Evolutionary conservation across 495 filamentous ascomycete genomes (phyloP).

Genomic region (Platismatia glauca): DNA sequence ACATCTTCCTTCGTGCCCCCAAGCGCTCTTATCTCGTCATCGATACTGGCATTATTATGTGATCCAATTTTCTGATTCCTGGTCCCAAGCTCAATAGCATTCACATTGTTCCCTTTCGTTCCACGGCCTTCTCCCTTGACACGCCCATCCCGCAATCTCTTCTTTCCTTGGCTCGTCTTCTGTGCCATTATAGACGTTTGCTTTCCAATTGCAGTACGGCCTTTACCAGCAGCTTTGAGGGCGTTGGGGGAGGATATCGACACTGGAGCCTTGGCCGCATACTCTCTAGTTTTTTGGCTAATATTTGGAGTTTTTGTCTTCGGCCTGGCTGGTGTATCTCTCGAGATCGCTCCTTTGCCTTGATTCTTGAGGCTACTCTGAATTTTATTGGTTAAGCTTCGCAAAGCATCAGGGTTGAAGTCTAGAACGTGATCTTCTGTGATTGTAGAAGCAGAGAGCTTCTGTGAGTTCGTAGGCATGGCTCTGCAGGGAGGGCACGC

Average conservation of each 20-base stretch:
- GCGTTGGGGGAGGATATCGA: neutral
- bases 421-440: slow-evolving; percentile 16
- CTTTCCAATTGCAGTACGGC: neutral
- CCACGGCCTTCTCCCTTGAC: slow-evolving; percentile 9
- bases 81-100: slow-evolving; percentile 1
- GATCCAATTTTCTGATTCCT: neutral
- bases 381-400: slow-evolving; percentile 19
- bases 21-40: slow-evolving; percentile 60
- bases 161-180: slow-evolving; percentile 19
- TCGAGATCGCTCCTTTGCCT: neutral
- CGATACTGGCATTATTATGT: neutral
- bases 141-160: slow-evolving; percentile 21
- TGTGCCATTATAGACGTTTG: neutral
- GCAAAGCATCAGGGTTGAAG: slow-evolving; percentile 20
- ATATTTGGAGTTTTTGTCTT: neutral
- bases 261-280: neutral
- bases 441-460: neutral
- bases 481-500: neutral
- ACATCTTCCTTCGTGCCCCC: slow-evolving; percentile 71
- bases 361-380: slow-evolving; percentile 15
- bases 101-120: neutral
- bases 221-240: neutral
- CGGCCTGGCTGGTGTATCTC: neutral
- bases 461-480: slow-evolving; percentile 4
- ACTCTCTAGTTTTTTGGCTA: neutral